phyloP scores from a whole-genome alignment of 2,329 filamentous ascomycete genomes.

The Beauveria medogensis region DNA sequence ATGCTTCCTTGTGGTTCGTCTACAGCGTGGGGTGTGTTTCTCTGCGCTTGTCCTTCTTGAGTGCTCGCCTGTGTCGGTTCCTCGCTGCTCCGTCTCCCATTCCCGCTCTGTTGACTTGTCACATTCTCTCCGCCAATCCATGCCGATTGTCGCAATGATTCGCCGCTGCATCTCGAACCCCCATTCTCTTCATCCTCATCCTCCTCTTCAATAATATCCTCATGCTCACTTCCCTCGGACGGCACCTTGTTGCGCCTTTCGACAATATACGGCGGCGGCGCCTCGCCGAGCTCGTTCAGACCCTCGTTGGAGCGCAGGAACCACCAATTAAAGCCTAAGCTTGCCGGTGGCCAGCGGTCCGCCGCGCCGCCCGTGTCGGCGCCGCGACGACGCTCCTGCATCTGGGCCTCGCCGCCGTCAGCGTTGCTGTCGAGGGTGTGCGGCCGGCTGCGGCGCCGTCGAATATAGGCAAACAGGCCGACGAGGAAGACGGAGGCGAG shows the following conservation, averaged over 20 bases:
- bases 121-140: background rate
- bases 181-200: background rate
- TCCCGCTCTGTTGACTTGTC: background rate
- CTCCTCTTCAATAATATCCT: background rate
- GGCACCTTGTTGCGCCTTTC: slow-evolving; percentile 19
- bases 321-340: slow-evolving; percentile 10
- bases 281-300: slow-evolving; percentile 55
- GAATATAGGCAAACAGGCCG: slow-evolving; percentile 34
- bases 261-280: slow-evolving; percentile 52
- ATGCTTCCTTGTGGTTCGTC: background rate
- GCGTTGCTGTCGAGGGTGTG: background rate
- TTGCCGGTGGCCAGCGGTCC: background rate
- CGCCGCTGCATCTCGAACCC: background rate
- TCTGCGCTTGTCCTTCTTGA: background rate
- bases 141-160: background rate
- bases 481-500: slow-evolving; percentile 32
- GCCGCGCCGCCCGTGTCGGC: background rate
- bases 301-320: slow-evolving; percentile 38
- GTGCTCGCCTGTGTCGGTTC: background rate
- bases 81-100: background rate
- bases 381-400: slow-evolving; percentile 7
- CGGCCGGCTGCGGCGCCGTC: slow-evolving; percentile 27
- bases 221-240: background rate
- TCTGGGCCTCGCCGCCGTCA: slow-evolving; percentile 3
- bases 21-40: background rate